Base-by-base conservation (phyloP, 1,139 yeast species). In the Spencermartinsiella ligniputridi region DNA sequence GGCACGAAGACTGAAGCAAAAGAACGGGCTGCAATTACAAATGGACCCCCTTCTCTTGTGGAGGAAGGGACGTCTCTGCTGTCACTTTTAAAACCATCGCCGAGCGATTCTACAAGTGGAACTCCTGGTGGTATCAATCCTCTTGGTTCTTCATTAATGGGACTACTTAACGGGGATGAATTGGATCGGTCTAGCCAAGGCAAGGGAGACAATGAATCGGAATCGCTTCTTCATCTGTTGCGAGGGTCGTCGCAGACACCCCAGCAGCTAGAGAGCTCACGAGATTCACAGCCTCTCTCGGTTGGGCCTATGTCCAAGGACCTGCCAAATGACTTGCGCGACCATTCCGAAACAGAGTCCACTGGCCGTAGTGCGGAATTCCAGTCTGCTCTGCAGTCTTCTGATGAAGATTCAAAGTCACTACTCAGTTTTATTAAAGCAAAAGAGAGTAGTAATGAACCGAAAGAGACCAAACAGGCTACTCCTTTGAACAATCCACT, bases 41-140 rank as follows among this genome's bases (percentile, higher is more conserved):
- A 20, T 3, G 6, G 34, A 3, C 42, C 46, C 5, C 39, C 46
- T 4, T 5, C 46, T 2, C 39, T 42, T 12, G 22, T 19, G n/a
- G 22, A 33, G 5, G n/a, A 16, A 8, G 20, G 22, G 6, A 33
- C 36, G 12, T 33, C 36, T 4, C 22, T 33, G 8, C 36, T 33
- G n/a, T 16, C 22, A 20, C 20, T 33, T 9, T 16, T 33, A 8
- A 33, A 33, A n/a, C 22, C 20, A 4, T 9, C 17, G 16, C 20
- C 19, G 5, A 6, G 8, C 20, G 22, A 16, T 8, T 16, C 36
- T 5, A 30, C 34, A 22, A n/a, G 8, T 6, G 15, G n/a, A 5
- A n/a, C 15, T 27, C 32, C 32, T 27, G 5, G 15, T 5, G 25
- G 9, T 11, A 6, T 22, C 11, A 15, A 27, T n/a, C 32, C 32